Conservation (phyloP, 371 early-diverging fungal genomes). For the Phascolomyces articulosus region DNA sequence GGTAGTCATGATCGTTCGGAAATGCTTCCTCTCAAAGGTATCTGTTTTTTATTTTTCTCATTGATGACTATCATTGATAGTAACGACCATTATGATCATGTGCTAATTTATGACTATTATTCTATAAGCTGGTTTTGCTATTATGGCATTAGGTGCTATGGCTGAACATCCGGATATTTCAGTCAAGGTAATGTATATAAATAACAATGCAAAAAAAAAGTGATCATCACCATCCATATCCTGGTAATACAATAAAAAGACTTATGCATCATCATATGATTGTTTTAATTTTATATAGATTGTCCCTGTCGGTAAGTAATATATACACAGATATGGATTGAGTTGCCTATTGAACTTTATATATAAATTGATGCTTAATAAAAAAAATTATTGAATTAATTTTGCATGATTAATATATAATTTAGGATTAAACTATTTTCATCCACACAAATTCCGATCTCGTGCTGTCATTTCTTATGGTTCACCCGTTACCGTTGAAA, state of each 20-base stretch:
- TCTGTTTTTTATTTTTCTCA: background rate
- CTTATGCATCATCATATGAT: background rate
- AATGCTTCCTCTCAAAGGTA: constrained; percentile 84
- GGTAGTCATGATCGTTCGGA: constrained; percentile 89
- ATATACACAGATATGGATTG: too few relatives aligned
- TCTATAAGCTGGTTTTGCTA: constrained; percentile 60
- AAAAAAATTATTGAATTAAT: background rate
- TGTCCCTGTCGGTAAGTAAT: constrained; percentile 70
- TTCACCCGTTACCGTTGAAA: constrained; percentile 69
- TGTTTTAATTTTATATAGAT: constrained; percentile 35
- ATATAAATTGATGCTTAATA: too few relatives aligned
- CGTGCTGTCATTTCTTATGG: constrained; percentile 90
- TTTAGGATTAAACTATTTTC: constrained; percentile 83
- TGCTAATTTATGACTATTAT: background rate
- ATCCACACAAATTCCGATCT: constrained; percentile 88
- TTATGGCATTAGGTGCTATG: constrained; percentile 88
- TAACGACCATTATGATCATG: background rate
- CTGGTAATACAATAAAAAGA: too few relatives aligned
- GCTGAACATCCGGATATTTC: constrained; percentile 71
- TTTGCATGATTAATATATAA: background rate
- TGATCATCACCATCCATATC: too few relatives aligned
- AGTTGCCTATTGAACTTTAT: too few relatives aligned
- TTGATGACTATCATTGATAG: background rate
- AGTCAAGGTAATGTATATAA: constrained; percentile 43
- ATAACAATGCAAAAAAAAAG: background rate